Evolutionary conservation across 352 stramenopile genomes (phyloP).

Genomic region (Globisporangium camurandrum): DNA sequence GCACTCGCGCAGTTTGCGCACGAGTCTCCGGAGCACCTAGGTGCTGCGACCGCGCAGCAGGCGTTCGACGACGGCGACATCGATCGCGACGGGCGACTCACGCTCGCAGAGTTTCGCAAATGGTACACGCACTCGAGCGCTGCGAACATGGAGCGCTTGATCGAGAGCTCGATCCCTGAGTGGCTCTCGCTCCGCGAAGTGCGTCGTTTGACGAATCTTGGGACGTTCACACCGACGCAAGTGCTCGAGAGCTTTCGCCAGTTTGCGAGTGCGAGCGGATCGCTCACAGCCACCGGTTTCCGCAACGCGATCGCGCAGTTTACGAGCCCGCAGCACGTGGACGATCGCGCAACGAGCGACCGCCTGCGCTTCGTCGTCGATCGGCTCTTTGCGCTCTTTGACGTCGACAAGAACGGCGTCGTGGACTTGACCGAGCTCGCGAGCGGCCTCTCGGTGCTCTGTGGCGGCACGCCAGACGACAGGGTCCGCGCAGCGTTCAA

Average conservation of each 20-base stretch:
- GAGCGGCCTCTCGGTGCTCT: constrained; percentile 73
- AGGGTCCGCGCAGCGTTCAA: constrained; percentile 80
- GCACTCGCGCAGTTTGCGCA: constrained; percentile 33
- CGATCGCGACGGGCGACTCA: constrained; percentile 59
- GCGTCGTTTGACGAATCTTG: constrained; percentile 65
- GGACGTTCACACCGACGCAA: constrained; percentile 57
- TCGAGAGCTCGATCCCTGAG: constrained; percentile 71
- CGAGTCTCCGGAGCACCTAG: constrained; percentile 58
- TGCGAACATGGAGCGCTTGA: constrained; percentile 69
- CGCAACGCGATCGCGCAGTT: constrained; percentile 55
- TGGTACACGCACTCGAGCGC: constrained; percentile 77
- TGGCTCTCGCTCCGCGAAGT: constrained; percentile 76
- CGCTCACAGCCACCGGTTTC: constrained; percentile 62
- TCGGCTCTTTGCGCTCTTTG: constrained; percentile 75
- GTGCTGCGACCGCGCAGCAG: constrained; percentile 50
- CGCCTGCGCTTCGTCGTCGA: constrained; percentile 59
- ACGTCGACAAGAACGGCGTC: constrained; percentile 70
- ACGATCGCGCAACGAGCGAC: constrained; percentile 22
- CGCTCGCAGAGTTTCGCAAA: constrained; percentile 67
- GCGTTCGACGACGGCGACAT: constrained; percentile 71
- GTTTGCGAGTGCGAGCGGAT: constrained; percentile 52
- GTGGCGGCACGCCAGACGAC: constrained; percentile 53
- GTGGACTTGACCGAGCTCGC: constrained; percentile 80
- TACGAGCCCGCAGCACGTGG: constrained; percentile 9
- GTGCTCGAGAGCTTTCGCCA: constrained; percentile 73